Base-by-base conservation (phyloP, 768 basidiomycete genomes). In the Hemileccinum impolitum region DNA sequence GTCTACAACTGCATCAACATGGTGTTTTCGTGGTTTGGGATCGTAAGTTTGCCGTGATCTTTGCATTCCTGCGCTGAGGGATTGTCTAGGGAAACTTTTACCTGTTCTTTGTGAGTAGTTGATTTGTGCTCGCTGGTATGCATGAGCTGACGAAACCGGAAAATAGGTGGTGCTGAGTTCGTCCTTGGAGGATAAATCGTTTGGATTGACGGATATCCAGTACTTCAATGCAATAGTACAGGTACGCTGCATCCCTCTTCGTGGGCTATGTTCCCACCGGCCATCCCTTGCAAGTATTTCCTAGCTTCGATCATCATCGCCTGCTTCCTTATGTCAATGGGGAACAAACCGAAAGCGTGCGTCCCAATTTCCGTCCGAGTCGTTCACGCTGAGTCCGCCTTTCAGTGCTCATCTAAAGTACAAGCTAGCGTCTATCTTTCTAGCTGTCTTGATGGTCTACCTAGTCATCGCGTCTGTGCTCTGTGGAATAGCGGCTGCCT, bases 301-400 rank as follows among this genome's bases (percentile, higher is more conserved):
- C 85, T 96, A 77, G 83, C 85, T 4, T 88, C 88, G 4, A 78
- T 90, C 36, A 78, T 98, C 25, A 77, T 94, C n/a, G 85, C 89
- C 8, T 87, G 85, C 57, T 96, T 97, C 76, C 73, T 96, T 1
- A 88, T 96, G 65, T 88, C 91, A 0, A 95, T 97, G 93, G 94
- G 94, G 15, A 96, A 96, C 67, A 87, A 88, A 63, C 94, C 94
- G 4, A 78, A 81, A 70, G 84, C 89, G 90, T 93, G 55, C 51
- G 38, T 39, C 18, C 19, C 3, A 17, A 9, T 32, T 43, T 46
- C 23, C 7, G 39, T n/a, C 17, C 21, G 11, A 21, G 11, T 43
- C 30, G 21, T 30, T 41, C 3, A n/a, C 17, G 11, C 54, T 53
- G n/a, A 59, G 48, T 15, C 40, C 42, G 35, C 13, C 12, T 43